Base-by-base conservation (phyloP, 108 stramenopile genomes). In the Parmales sp. region DNA sequence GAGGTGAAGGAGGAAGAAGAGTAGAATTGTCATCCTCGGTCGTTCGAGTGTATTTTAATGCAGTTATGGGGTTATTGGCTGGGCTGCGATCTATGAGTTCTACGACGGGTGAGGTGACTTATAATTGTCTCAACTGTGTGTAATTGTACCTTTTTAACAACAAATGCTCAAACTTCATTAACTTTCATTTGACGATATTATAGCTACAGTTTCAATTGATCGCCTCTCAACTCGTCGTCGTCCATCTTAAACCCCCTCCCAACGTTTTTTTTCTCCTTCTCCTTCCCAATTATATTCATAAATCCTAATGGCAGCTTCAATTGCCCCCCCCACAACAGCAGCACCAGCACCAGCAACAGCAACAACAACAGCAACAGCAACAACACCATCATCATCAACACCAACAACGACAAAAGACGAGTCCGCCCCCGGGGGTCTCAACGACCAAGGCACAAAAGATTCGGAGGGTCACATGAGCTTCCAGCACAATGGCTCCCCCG, bases 401-500 rank as follows among this genome's bases (percentile, higher is more conserved):
- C 54, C 54, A 16, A 6, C 49, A 6, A 50, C 54, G 20, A 13
- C 26, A 11, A 60, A 23, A 28, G 16, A 28, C 54, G 31, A 28
- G 41, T 43, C 41, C 41, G 8, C 16, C 41, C 11, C 41, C 16
- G 11, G 11, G 11, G 41, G 11, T 8, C 8, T 11, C 41, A 43
- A 8, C 41, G 16, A 43, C 16, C 8, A 16, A 11, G 8, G 16
- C 16, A 16, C 11, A 16, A 43, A 43, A 8, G 11, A 8, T 20
- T 60, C 54, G 5, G 36, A 60, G n/a, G 25, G 11, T 20, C 54
- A 60, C 54, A 19, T 11, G 13, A 25, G 72, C 7, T 46, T 46
- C 37, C 28, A 73, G 13, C 25, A 64, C 39, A 2, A 39, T 70
- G 87, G 90, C n/a, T 81, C 88, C 67, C 77, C 76, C 19, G 68